Conservation (phyloP, 2,329 filamentous ascomycete genomes). For the Bipolaris bicolor region DNA sequence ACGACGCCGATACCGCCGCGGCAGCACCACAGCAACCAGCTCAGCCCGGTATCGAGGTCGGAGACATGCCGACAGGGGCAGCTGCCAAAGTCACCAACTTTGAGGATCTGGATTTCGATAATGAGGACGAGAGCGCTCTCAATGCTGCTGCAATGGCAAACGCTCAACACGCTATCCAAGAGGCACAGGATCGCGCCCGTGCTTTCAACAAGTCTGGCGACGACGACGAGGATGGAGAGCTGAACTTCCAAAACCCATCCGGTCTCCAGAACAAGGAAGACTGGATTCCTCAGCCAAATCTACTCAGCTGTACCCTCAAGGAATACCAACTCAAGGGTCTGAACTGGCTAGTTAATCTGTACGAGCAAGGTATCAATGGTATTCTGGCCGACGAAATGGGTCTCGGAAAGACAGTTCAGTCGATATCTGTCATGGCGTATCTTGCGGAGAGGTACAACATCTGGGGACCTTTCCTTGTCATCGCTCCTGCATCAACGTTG, state of each 20-base stretch:
- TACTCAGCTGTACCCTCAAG: conserved; percentile 92
- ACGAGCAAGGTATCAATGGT: conserved; percentile 99
- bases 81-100: conserved; percentile 86
- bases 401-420: conserved; percentile 98
- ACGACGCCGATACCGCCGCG: conserved; percentile 66
- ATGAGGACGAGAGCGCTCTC: conserved; percentile 84
- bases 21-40: conserved; percentile 43
- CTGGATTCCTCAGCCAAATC: conserved; percentile 84
- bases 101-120: conserved; percentile 93
- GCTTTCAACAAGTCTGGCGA: conserved; percentile 78
- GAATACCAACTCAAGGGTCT: conserved; percentile 99
- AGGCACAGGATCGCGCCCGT: conserved; percentile 89
- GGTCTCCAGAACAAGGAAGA: conserved; percentile 87
- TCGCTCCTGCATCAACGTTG: conserved; percentile 91
- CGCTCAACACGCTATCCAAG: conserved; percentile 91
- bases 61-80: conserved; percentile 56
- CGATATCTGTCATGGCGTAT: conserved; percentile 99
- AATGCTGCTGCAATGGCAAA: conserved; percentile 90
- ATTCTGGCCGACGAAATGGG: conserved; percentile 99
- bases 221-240: conserved; percentile 77
- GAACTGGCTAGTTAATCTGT: conserved; percentile 98
- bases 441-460: conserved; percentile 97
- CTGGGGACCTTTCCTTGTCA: conserved; percentile 96
- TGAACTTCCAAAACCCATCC: conserved; percentile 99
- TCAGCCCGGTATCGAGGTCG: conserved; percentile 57